These are phyloP conservation scores for Talaromyces marneffei DNA, from an alignment of 2,329 filamentous ascomycete species.

Conservation along the genomic window DNA sequence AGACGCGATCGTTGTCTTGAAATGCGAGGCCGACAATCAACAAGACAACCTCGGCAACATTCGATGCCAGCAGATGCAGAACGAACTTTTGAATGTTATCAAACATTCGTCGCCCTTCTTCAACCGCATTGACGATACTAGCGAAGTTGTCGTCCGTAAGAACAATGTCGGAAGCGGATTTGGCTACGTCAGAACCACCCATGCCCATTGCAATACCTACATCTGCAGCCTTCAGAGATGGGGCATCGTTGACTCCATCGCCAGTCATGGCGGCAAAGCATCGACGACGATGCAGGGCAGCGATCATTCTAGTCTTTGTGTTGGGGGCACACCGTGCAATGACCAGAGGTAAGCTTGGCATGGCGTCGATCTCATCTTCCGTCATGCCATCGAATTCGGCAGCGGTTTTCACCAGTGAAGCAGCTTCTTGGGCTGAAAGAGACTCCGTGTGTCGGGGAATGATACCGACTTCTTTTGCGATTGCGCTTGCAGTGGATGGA, in stretches of 20 bases:
- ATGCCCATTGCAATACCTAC: constrained; percentile 87
- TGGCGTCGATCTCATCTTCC: constrained; percentile 54
- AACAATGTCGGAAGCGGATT: constrained; percentile 62
- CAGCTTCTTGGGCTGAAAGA: constrained; percentile 42
- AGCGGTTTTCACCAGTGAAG: constrained; percentile 50
- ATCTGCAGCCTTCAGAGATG: constrained; percentile 72
- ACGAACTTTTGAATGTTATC: constrained; percentile 88
- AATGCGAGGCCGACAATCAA: constrained; percentile 76
- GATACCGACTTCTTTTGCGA: constrained; percentile 54
- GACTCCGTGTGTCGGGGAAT: constrained; percentile 42
- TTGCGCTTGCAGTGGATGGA: constrained; percentile 52
- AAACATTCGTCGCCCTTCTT: constrained; percentile 77
- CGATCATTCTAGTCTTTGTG: constrained; percentile 88
- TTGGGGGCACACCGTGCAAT: constrained; percentile 78
- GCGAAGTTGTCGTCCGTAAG: constrained; percentile 79
- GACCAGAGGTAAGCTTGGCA: constrained; percentile 71
- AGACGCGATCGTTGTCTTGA: constrained; percentile 63
- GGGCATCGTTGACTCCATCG: constrained; percentile 82
- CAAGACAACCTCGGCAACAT: constrained; percentile 77
- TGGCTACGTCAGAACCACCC: constrained; percentile 77
- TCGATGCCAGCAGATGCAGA: constrained; percentile 70
- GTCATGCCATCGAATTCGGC: constrained; percentile 51
- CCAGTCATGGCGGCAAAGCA: constrained; percentile 82
- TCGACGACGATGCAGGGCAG: constrained; percentile 70
- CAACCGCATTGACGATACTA: constrained; percentile 74